A percentile compares a stretch with the other conserved stretches of the same genome.
Conservation (phyloP, 2,329 filamentous ascomycete genomes). For the Plenodomus biglobosus region DNA sequence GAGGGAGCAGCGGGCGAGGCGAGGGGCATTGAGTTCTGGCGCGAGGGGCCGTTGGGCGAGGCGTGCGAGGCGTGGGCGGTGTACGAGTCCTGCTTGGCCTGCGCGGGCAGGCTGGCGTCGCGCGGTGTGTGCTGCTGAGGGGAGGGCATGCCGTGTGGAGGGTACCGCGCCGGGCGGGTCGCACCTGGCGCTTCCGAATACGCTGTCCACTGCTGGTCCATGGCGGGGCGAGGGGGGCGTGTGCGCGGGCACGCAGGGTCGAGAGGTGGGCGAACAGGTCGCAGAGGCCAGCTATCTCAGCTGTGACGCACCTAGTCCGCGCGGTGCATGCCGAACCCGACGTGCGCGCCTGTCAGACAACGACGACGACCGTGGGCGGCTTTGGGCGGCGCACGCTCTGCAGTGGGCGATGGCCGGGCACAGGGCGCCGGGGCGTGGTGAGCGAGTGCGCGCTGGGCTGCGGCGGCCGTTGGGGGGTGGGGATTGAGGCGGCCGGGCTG, state of each 20-base stretch:
- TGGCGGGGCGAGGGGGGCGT: slow-evolving; percentile 19
- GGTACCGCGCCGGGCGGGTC: slow-evolving; percentile 43
- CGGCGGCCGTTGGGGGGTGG: slow-evolving; percentile 15
- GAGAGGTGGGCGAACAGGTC: slow-evolving; percentile 11
- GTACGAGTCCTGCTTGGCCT: slow-evolving; percentile 43
- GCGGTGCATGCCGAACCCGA: slow-evolving; percentile 43
- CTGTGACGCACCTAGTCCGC: slow-evolving; percentile 38
- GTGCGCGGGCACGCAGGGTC: slow-evolving; percentile 7
- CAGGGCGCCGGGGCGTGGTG: slow-evolving; percentile 12
- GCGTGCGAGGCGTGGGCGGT: slow-evolving; percentile 42
- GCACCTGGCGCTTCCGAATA: slow-evolving; percentile 39
- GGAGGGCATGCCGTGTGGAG: slow-evolving; percentile 39
- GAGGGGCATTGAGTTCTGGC: slow-evolving; percentile 42
- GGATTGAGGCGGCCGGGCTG: slow-evolving; percentile 16
- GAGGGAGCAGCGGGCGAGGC: slow-evolving; percentile 37
- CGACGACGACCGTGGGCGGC: neutral
- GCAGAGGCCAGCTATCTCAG: slow-evolving; percentile 36
- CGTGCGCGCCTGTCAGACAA: slow-evolving; percentile 19
- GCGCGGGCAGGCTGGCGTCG: slow-evolving; percentile 35
- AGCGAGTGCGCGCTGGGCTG: slow-evolving; percentile 12
- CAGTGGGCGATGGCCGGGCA: slow-evolving; percentile 1
- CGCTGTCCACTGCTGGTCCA: slow-evolving; percentile 45
- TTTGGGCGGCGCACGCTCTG: slow-evolving; percentile 1
- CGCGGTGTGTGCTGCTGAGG: slow-evolving; percentile 39
- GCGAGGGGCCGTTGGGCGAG: slow-evolving; percentile 38